Evolutionary conservation across 441 rosid species (phyloP).

Genomic region (Mallotus repandus): DNA sequence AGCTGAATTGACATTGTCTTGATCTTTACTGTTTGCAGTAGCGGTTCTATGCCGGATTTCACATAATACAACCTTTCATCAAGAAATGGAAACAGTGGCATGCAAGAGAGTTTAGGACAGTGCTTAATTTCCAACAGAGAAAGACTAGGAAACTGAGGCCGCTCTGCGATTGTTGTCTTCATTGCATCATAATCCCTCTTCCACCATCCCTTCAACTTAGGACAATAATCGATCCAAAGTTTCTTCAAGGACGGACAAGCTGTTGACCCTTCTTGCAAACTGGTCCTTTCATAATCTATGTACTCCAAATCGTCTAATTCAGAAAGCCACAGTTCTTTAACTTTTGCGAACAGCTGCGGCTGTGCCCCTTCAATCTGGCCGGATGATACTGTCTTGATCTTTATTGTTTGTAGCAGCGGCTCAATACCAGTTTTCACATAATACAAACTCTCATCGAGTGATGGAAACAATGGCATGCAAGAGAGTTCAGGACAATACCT

Average conservation of each 20-base stretch:
- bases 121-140: slow-evolving; percentile 4
- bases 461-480: slow-evolving; percentile 30
- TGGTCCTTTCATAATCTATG: neutral
- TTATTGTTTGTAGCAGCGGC: slow-evolving; percentile 4
- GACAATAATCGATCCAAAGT: neutral
- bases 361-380: neutral
- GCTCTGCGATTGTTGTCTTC: no score
- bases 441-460: slow-evolving; percentile 1
- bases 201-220: slow-evolving; percentile 20
- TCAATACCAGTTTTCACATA: neutral
- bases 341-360: no score
- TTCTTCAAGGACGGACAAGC: slow-evolving; percentile 9
- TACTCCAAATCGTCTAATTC: neutral
- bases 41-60: neutral
- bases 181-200: neutral
- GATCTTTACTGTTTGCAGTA: slow-evolving; percentile 4
- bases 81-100: slow-evolving; percentile 29
- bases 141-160: slow-evolving; percentile 21
- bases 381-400: neutral
- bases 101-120: slow-evolving; percentile 20
- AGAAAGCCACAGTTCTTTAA: no score
- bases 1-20: neutral
- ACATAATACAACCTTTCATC: neutral
- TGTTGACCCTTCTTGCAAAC: neutral
- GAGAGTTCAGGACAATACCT: slow-evolving; percentile 14